A percentile compares a stretch with the other conserved stretches of the same genome.
These are phyloP conservation scores for Gaillardinia entomophila DNA, from an alignment of 805 yeast species.

Conservation along the genomic window DNA sequence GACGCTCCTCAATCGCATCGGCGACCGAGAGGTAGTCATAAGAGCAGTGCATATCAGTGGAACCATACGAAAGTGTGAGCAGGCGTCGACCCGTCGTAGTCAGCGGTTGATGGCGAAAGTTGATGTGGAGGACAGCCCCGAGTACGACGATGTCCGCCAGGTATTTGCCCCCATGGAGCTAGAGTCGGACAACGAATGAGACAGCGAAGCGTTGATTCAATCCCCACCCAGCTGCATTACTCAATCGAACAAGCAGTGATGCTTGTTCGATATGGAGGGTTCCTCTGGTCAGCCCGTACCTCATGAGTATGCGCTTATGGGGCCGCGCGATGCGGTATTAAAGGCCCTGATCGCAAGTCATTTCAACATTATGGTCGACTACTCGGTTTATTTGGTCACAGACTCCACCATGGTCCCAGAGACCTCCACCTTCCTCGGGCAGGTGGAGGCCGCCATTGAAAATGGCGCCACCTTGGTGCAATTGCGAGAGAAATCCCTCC, in stretches of 20 bases:
- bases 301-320: not conserved
- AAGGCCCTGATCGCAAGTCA: not conserved
- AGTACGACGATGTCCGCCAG: too few species aligned
- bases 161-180: too few species aligned
- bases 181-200: too few species aligned
- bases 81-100: slow-evolving; percentile 50
- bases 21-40: slow-evolving; percentile 45
- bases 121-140: too few species aligned
- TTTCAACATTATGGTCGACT: slow-evolving; percentile 32
- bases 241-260: too few species aligned
- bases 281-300: too few species aligned
- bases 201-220: too few species aligned
- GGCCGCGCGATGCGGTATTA: not conserved
- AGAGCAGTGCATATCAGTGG: slow-evolving; percentile 74
- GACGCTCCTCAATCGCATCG: slow-evolving; percentile 46
- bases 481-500: slow-evolving; percentile 70
- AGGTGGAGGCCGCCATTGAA: slow-evolving; percentile 55
- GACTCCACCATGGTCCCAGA: slow-evolving; percentile 71
- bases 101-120: slow-evolving; percentile 33
- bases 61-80: slow-evolving; percentile 79
- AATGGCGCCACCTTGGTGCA: slow-evolving; percentile 81
- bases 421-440: slow-evolving; percentile 42
- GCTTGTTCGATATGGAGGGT: too few species aligned
- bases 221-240: too few species aligned
- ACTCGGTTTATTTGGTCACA: slow-evolving; percentile 72